Evolutionary conservation across 73 alveolate genomes (phyloP).

Genomic region (Effrenium voratum): DNA sequence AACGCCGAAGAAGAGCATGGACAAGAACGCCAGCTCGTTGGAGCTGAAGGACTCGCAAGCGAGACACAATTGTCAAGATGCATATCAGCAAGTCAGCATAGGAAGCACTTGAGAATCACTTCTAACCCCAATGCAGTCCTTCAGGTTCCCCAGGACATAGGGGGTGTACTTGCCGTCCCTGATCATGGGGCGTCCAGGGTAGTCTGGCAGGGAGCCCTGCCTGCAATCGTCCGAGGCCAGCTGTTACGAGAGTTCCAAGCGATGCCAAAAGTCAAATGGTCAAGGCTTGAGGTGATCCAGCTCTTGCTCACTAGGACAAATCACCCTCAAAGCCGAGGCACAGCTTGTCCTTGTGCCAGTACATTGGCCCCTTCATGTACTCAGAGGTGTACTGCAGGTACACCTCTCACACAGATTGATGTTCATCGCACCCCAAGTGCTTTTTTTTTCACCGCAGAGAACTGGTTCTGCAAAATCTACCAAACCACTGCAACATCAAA

Average conservation of each 20-base stretch:
- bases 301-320: background rate
- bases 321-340: background rate
- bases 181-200: constrained; percentile 86
- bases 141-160: background rate
- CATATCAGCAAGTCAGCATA: too few relatives aligned
- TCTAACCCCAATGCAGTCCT: too few relatives aligned
- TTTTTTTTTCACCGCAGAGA: too few relatives aligned
- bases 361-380: constrained; percentile 93
- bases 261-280: background rate
- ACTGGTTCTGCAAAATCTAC: too few relatives aligned
- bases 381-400: constrained; percentile 93
- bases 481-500: background rate
- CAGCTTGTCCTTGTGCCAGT: constrained; percentile 91
- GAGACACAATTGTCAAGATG: too few relatives aligned
- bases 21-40: constrained; percentile 36
- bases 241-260: background rate
- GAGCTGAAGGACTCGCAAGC: constrained; percentile 45
- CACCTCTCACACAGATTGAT: constrained; percentile 25
- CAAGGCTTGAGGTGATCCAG: background rate
- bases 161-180: constrained; percentile 60
- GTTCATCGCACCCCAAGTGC: too few relatives aligned
- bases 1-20: constrained; percentile 19
- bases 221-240: background rate
- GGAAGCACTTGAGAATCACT: too few relatives aligned
- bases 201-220: background rate